Evolutionary conservation across 495 filamentous ascomycete species (phyloP).

Genomic region (Aspergillus asperescens): DNA sequence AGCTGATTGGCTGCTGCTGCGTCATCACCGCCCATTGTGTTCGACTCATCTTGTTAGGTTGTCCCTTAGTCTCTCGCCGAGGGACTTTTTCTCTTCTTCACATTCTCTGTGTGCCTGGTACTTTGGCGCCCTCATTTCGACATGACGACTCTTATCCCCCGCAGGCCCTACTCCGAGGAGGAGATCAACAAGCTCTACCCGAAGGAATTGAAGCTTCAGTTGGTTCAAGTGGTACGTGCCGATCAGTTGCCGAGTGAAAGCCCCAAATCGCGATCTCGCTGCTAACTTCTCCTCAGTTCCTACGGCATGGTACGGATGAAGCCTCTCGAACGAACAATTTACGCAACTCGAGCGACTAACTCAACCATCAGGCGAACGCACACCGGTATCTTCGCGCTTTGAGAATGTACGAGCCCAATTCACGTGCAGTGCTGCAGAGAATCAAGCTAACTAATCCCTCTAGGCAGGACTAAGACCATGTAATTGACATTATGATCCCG

Average conservation of each 20-base stretch:
- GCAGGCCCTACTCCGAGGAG: slow-evolving; percentile 69
- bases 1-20: slow-evolving; percentile 17
- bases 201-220: slow-evolving; percentile 66
- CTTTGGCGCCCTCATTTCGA: not conserved
- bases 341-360: not conserved
- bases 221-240: slow-evolving; percentile 73
- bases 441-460: slow-evolving; percentile 21
- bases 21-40: slow-evolving; percentile 16
- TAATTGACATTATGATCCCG: slow-evolving; percentile 27
- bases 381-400: slow-evolving; percentile 80
- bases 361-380: slow-evolving; percentile 59
- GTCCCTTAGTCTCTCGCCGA: not conserved
- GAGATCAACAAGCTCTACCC: slow-evolving; percentile 86
- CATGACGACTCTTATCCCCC: slow-evolving; percentile 76
- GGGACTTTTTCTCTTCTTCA: not conserved
- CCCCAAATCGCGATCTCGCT: slow-evolving; percentile 1
- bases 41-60: not conserved
- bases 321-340: not conserved
- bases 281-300: slow-evolving; percentile 43
- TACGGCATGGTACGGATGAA: slow-evolving; percentile 66
- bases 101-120: not conserved
- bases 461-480: slow-evolving; percentile 71
- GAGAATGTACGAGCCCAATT: slow-evolving; percentile 53
- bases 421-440: not conserved
- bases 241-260: not conserved